These are phyloP conservation scores for Aspergillus novofumigatus DNA, from an alignment of 2,329 filamentous ascomycete genomes.

Conservation along the genomic window DNA sequence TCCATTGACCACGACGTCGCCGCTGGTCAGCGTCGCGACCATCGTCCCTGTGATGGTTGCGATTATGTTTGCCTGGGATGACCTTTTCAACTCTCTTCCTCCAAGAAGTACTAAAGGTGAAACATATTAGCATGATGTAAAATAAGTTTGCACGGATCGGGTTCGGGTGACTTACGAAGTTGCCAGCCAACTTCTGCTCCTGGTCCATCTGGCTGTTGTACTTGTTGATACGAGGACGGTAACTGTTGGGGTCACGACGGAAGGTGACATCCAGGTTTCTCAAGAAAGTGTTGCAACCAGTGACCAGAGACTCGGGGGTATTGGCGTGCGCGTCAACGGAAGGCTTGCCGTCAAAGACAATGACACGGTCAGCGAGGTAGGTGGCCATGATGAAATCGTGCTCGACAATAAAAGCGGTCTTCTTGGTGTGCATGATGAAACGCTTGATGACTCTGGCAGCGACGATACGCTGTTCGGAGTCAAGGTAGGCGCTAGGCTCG, in stretches of 20 bases:
- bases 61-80: conserved; percentile 43
- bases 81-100: conserved; percentile 73
- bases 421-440: conserved; percentile 99
- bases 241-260: conserved; percentile 94
- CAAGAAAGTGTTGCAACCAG: conserved; percentile 93
- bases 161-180: conserved; percentile 64
- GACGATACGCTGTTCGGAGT: conserved; percentile 98
- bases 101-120: conserved; percentile 76
- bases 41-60: conserved; percentile 34
- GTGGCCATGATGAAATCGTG: conserved; percentile 99
- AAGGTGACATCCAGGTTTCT: conserved; percentile 98
- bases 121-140: conserved; percentile 5
- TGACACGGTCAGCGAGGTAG: conserved; percentile 84
- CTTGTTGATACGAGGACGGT: conserved; percentile 98
- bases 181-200: conserved; percentile 90
- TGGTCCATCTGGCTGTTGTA: conserved; percentile 91
- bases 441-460: conserved; percentile 97
- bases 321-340: conserved; percentile 86
- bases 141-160: neutral
- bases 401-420: conserved; percentile 98
- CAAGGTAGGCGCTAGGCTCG: conserved; percentile 93
- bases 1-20: conserved; percentile 28
- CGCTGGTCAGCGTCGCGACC: conserved; percentile 34
- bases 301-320: conserved; percentile 83
- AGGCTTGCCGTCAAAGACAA: conserved; percentile 94